Evolutionary conservation across 2,329 filamentous ascomycete species (phyloP), one percentile per base, ranked within the genome.

Genomic region (Aspergillus phoenicis): DNA sequence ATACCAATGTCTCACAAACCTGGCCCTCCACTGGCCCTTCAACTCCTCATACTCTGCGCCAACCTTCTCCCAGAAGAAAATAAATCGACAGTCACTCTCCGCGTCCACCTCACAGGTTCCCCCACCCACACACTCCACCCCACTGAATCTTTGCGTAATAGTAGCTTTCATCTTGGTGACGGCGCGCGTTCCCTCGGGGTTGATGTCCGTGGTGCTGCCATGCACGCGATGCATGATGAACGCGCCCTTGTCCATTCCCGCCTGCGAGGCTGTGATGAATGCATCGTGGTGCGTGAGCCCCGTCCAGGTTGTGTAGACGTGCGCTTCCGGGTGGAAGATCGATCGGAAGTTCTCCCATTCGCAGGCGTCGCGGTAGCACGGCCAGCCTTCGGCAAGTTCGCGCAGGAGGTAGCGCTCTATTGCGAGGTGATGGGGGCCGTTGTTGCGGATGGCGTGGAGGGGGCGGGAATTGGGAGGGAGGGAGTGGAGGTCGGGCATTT

Each of bases 171-270:
- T 77, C 68, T 83, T 83, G 8, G 78, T 81, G 0, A 83, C 77
- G 0, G 80, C 81, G 0, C 78, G 75, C 0, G 60, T 71, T 1
- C 62, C 78, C n/a, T 75, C 72, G 0, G 68, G 57, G 5, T 75
- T 76, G 62, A 83, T 78, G 54, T 83, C 79, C 0, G 74, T 80
- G 1, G 74, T 80, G 1, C 70, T 65, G 7, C 81, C 80, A 47
- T 82, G 78, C 60, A 74, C 73, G 60, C 83, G 82, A 69, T 86
- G 84, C 82, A 84, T 83, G 72, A 85, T 85, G 73, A 84, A 85
- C 54, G 79, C 82, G 17, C 83, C 83, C 8, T 75, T 74, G 24
- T 79, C 73, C 71, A 84, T 84, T 59, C 83, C 83, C 8, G 74
- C 71, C 63, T 84, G 80, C 11, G 83, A 85, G 52, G 81, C 77